Evolutionary conservation across 2,329 filamentous ascomycete species (phyloP).

Genomic region (Cladosporium sp.): DNA sequence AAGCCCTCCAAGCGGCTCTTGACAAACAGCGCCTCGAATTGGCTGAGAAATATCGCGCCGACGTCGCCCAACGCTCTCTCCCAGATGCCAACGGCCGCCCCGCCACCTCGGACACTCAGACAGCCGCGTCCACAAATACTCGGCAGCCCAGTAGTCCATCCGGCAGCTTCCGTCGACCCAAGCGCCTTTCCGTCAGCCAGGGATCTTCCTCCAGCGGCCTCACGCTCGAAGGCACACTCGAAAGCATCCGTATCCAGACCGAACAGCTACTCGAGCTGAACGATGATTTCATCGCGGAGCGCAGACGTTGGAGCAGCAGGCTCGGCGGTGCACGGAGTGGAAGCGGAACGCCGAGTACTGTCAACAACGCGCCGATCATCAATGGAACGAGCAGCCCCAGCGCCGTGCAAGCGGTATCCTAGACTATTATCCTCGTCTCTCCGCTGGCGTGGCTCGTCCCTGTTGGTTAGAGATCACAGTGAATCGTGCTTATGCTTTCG

Average conservation of each 20-base stretch:
- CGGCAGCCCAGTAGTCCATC: neutral
- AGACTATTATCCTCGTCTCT: too few species aligned
- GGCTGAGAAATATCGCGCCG: neutral
- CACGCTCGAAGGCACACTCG: constrained; percentile 29
- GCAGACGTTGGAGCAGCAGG: constrained; percentile 21
- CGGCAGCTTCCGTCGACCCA: neutral
- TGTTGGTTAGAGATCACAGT: too few species aligned
- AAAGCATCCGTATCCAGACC: constrained; percentile 27
- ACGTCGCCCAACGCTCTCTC: neutral
- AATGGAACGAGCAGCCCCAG: too few species aligned
- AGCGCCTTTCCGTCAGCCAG: neutral
- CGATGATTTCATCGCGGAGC: constrained; percentile 28
- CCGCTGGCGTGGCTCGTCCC: too few species aligned
- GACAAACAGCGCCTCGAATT: constrained; percentile 4
- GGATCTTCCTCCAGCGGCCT: constrained; percentile 4
- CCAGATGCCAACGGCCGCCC: neutral
- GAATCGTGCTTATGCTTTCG: too few species aligned
- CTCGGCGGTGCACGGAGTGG: constrained; percentile 1
- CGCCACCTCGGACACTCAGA: neutral
- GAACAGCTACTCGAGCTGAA: constrained; percentile 31
- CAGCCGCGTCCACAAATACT: neutral
- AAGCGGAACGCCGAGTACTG: neutral
- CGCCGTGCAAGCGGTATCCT: too few species aligned
- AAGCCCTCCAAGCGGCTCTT: constrained; percentile 3
- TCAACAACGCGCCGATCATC: too few species aligned